Evolutionary conservation across 2,329 filamentous ascomycete species (phyloP), one percentile per base, ranked within the genome.

Genomic region (Fusarium sp.): DNA sequence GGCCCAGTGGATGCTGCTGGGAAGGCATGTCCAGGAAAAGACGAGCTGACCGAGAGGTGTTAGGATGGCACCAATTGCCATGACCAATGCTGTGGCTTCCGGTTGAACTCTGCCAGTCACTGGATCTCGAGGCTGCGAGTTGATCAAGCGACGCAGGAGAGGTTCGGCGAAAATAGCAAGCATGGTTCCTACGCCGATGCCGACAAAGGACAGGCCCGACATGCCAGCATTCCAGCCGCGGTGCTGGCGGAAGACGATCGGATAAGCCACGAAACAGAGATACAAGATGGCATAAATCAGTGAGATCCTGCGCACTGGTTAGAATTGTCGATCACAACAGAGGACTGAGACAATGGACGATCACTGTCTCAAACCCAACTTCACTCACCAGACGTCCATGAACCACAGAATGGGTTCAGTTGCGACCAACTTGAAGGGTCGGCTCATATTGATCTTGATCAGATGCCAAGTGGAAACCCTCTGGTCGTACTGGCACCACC

Each of bases 191-290:
- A 89, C 82, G n/a, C 88, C 90, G 22, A 91, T 86, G n/a, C 89
- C 95, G 7, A 92, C 78, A 81, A 97, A 98, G 2, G 94, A 89
- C 3, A 98, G 89, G 0, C 95, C 95, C 0, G 92, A 90, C 38
- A 93, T 83, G 1, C 93, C 92, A 0, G 92, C 86, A 3, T 87
- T 87, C 95, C 95, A 98, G 69, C 94, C 94, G 20, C 95, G 92
- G 67, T 89, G 80, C 45, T 92, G 86, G 13, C 87, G 86, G 82
- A 96, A 98, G 67, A 97, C 93, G 68, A 97, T 93, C 0, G 95
- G 95, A 80, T 97, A 97, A 14, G 94, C 94, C 18, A 97, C 92
- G 84, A 98, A 98, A 83, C 94, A 97, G 35, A 98, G 90, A 79
- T 96, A 96, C 2, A 98, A 86, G 45, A 97, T 94, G 20, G 91